Evolutionary conservation across 179 eudicot species (phyloP).

Genomic region (Gypsophila paniculata): DNA sequence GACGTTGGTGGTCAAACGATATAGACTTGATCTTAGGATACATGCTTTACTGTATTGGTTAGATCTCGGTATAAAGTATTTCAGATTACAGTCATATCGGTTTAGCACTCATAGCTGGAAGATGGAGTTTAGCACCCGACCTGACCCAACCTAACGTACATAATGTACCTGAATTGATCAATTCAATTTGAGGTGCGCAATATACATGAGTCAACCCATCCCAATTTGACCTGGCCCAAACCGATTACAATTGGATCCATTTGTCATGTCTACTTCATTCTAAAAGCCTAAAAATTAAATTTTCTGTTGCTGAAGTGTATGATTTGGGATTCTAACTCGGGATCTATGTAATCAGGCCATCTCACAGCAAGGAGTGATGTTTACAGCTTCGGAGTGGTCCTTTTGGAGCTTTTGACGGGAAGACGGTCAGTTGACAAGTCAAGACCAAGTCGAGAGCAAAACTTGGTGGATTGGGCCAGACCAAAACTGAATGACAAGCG

Average conservation of each 20-base stretch:
- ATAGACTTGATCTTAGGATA: not conserved
- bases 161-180: no score
- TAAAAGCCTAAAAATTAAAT: not conserved
- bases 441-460: constrained; percentile 66
- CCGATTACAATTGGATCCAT: no score
- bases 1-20: not conserved
- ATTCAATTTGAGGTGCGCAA: no score
- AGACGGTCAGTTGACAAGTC: constrained; percentile 74
- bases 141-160: no score
- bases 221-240: no score
- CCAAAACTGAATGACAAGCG: constrained; percentile 71
- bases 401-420: constrained; percentile 67
- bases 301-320: not conserved
- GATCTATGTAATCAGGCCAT: constrained; percentile 48
- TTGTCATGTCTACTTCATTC: not conserved
- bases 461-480: constrained; percentile 76
- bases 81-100: no score
- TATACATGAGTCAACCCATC: no score
- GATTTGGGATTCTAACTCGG: constrained; percentile 17
- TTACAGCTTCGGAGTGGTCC: constrained; percentile 75
- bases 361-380: constrained; percentile 80
- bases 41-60: no score
- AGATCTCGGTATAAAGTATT: no score
- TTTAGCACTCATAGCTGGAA: no score
- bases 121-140: no score